Conservation (phyloP, 2,329 filamentous ascomycete species). For the Rosellinia necatrix region DNA sequence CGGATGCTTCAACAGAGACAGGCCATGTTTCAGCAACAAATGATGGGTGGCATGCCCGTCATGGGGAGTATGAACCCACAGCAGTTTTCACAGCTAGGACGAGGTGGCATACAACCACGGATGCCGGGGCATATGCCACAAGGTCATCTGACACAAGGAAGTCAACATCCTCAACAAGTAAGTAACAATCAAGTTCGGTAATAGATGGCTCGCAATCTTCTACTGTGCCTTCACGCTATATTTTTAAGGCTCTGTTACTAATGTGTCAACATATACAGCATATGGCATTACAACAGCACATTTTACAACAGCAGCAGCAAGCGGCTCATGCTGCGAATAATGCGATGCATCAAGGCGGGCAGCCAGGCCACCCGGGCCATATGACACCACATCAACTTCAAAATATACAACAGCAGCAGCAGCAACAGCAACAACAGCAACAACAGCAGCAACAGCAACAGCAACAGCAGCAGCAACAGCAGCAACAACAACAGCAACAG, state of each 20-base stretch:
- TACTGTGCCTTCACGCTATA: not conserved
- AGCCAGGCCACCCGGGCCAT: slow-evolving; percentile 43
- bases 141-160: slow-evolving; percentile 42
- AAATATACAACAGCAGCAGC: slow-evolving; percentile 40
- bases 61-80: slow-evolving; percentile 45
- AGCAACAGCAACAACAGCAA: not conserved
- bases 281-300: slow-evolving; percentile 36
- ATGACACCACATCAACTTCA: slow-evolving; percentile 50
- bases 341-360: slow-evolving; percentile 47
- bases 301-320: slow-evolving; percentile 29
- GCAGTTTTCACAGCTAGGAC: slow-evolving; percentile 51
- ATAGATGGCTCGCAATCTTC: not conserved
- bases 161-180: slow-evolving; percentile 39
- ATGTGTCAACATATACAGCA: slow-evolving; percentile 34
- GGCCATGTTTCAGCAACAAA: slow-evolving; percentile 41
- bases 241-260: not conserved
- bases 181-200: not conserved
- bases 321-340: slow-evolving; percentile 48
- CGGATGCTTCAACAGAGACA: slow-evolving; percentile 36
- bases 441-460: slow-evolving; percentile 10
- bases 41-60: slow-evolving; percentile 48
- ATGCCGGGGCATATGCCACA: slow-evolving; percentile 51
- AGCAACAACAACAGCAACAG: slow-evolving; percentile 6
- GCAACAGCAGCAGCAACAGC: slow-evolving; percentile 2
- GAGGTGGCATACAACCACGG: slow-evolving; percentile 43